Evolutionary conservation across 1,139 yeast genomes (phyloP).

Genomic region (Hyphopichia wangnamkhiaoensis): DNA sequence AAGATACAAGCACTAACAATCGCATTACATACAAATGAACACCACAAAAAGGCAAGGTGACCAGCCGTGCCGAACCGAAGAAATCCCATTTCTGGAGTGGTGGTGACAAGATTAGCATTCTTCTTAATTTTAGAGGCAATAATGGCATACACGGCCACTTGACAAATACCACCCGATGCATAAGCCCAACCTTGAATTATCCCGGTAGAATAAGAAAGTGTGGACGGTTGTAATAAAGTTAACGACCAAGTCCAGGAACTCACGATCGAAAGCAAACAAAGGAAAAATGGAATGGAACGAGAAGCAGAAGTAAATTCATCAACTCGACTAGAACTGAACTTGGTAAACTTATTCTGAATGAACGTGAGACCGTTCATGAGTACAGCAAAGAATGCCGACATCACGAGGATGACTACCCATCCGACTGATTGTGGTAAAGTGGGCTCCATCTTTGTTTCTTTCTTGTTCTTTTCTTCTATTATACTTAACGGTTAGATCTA

Average conservation of each 20-base stretch:
- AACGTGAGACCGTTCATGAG: slow-evolving; percentile 31
- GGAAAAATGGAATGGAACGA: slow-evolving; percentile 32
- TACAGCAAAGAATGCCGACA: slow-evolving; percentile 35
- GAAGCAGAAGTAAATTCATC: slow-evolving; percentile 42
- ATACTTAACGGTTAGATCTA: too few species aligned
- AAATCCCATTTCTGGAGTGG: slow-evolving; percentile 41
- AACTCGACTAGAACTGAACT: slow-evolving; percentile 24
- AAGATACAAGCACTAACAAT: slow-evolving; percentile 38
- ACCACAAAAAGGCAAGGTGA: slow-evolving; percentile 36
- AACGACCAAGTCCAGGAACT: slow-evolving; percentile 42
- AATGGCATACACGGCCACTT: slow-evolving; percentile 36
- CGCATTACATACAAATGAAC: slow-evolving; percentile 39
- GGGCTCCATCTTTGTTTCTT: slow-evolving; percentile 26
- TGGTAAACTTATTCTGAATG: slow-evolving; percentile 29
- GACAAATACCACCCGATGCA: slow-evolving; percentile 35
- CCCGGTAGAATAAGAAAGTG: slow-evolving; percentile 24
- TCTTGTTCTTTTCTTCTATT: too few species aligned
- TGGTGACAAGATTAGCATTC: slow-evolving; percentile 39
- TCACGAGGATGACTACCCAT: slow-evolving; percentile 34
- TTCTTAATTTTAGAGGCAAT: slow-evolving; percentile 39
- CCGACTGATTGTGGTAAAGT: slow-evolving; percentile 36
- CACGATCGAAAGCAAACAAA: slow-evolving; percentile 33
- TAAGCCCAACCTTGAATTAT: slow-evolving; percentile 22
- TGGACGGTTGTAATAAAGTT: slow-evolving; percentile 34
- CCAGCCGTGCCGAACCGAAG: slow-evolving; percentile 38